phyloP scores from a whole-genome alignment of 75 land plant species.

The Ceratopteris richardii region DNA sequence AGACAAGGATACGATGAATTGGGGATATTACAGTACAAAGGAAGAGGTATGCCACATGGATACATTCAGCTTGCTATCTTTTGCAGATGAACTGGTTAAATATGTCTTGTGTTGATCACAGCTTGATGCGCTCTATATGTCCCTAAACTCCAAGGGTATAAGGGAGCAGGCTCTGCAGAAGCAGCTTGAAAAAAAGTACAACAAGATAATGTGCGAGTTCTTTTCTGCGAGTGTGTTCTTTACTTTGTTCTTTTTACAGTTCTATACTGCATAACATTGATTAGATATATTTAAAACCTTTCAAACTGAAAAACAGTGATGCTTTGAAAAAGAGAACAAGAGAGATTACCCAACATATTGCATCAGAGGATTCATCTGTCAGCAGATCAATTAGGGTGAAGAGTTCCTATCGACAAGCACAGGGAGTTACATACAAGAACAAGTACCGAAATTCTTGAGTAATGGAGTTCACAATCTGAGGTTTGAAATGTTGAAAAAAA shows the following conservation, averaged over 20 bases:
- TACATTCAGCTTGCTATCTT: background rate
- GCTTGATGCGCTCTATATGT: conserved; percentile 69
- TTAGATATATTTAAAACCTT: background rate
- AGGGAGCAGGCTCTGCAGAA: conserved; percentile 68
- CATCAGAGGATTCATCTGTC: conserved; percentile 48
- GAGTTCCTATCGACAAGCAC: background rate
- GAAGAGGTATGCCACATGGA: conserved; percentile 61
- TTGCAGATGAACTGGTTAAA: too few relatives aligned
- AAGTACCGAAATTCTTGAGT: conserved; percentile 3
- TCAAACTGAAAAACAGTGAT: conserved; percentile 32
- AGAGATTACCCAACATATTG: conserved; percentile 40
- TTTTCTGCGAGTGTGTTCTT: background rate
- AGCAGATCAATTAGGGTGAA: conserved; percentile 62
- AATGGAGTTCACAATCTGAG: too few relatives aligned
- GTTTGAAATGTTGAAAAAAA: too few relatives aligned
- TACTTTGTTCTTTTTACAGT: background rate
- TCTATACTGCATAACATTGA: too few relatives aligned
- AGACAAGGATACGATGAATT: conserved; percentile 44
- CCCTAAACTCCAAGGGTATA: conserved; percentile 74
- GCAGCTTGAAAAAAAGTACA: conserved; percentile 53
- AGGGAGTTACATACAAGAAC: background rate
- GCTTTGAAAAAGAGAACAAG: conserved; percentile 71
- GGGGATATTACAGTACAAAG: conserved; percentile 77
- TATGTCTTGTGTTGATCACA: conserved; percentile 13
- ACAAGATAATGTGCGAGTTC: conserved; percentile 46